A percentile compares a stretch with the other conserved stretches of the same genome.
Conservation (phyloP, 306 rosid genomes). For the Vigna unguiculata region DNA sequence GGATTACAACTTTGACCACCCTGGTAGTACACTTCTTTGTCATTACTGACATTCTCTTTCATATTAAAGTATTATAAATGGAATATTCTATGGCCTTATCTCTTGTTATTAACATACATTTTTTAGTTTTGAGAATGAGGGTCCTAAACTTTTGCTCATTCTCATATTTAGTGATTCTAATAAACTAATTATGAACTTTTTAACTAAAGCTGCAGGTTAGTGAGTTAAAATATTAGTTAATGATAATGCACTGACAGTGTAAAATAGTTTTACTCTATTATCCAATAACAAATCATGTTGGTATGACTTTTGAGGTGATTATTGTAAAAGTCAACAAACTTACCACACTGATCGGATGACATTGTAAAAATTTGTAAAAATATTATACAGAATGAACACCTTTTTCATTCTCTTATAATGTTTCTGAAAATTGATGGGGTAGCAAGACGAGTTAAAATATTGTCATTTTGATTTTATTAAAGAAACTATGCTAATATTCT, state of each 20-base stretch:
- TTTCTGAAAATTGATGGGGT: slow-evolving; percentile 18
- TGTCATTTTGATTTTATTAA: slow-evolving; percentile 20
- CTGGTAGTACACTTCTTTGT: slow-evolving; percentile 55
- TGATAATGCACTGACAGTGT: too few relatives aligned
- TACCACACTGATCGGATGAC: too few relatives aligned
- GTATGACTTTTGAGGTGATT: too few relatives aligned
- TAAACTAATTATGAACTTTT: neutral
- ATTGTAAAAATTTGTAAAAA: too few relatives aligned
- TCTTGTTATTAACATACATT: neutral
- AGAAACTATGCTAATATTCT: slow-evolving; percentile 32
- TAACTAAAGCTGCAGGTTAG: neutral
- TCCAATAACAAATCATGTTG: too few relatives aligned
- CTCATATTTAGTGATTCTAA: neutral
- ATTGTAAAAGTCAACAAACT: too few relatives aligned
- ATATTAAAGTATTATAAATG: slow-evolving; percentile 10
- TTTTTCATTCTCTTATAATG: neutral
- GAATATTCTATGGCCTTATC: neutral
- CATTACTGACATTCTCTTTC: slow-evolving; percentile 28
- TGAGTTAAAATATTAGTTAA: neutral
- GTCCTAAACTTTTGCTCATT: slow-evolving; percentile 18
- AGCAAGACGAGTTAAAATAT: slow-evolving; percentile 26
- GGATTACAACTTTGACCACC: slow-evolving; percentile 98
- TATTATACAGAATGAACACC: too few relatives aligned
- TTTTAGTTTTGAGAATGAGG: slow-evolving; percentile 7
- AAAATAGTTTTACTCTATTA: too few relatives aligned